These are phyloP conservation scores for Malassezia yamatoensis DNA, from an alignment of 1,284 basidiomycete genomes.

Conservation along the genomic window DNA sequence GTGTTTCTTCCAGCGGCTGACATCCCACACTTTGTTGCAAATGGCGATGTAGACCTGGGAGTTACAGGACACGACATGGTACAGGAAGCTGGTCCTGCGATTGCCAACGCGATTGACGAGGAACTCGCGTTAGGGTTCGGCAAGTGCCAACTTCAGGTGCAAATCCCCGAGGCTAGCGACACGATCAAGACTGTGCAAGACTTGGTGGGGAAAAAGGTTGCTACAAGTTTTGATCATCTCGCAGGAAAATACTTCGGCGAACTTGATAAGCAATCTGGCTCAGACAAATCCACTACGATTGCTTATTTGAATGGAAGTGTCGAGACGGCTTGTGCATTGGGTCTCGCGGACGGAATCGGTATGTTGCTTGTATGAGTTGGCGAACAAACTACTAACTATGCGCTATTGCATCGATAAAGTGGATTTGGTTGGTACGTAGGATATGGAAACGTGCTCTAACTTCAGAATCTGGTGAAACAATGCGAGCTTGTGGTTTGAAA, in stretches of 20 bases:
- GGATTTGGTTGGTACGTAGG: slow-evolving; percentile 70
- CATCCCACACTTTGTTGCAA: slow-evolving; percentile 96
- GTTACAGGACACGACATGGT: slow-evolving; percentile 97
- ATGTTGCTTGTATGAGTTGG: slow-evolving; percentile 41
- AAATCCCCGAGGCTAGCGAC: slow-evolving; percentile 69
- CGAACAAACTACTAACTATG: not conserved
- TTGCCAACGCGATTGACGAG: slow-evolving; percentile 59
- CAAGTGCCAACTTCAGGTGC: slow-evolving; percentile 85
- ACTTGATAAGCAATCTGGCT: slow-evolving; percentile 56
- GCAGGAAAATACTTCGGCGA: slow-evolving; percentile 67
- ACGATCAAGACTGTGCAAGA: slow-evolving; percentile 64
- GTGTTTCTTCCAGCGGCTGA: slow-evolving; percentile 95
- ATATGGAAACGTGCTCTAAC: not conserved
- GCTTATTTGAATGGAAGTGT: slow-evolving; percentile 96
- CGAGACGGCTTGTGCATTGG: slow-evolving; percentile 91
- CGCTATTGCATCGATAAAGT: slow-evolving; percentile 52
- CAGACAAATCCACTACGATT: slow-evolving; percentile 55
- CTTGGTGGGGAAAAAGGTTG: slow-evolving; percentile 79
- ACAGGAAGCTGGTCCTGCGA: slow-evolving; percentile 65
- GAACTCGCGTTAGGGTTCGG: slow-evolving; percentile 80
- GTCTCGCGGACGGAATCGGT: slow-evolving; percentile 94
- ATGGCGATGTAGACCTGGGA: slow-evolving; percentile 82
- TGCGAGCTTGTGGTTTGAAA: slow-evolving; percentile 93
- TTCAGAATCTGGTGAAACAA: slow-evolving; percentile 93
- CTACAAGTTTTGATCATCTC: slow-evolving; percentile 85